These are phyloP conservation scores for Plasmodium vinckei DNA, from an alignment of 169 alveolate species.

Conservation along the genomic window DNA sequence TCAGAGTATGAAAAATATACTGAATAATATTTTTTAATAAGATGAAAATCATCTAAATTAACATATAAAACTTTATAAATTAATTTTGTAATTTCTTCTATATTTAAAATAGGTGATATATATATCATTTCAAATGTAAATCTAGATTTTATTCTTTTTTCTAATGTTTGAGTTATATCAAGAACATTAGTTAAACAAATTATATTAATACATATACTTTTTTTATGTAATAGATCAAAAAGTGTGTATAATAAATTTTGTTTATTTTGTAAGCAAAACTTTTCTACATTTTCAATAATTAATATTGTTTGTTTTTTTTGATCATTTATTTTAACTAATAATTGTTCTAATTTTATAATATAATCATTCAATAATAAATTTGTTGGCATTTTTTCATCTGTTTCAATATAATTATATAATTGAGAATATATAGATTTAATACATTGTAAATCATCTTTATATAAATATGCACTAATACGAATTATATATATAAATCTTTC, in stretches of 20 bases:
- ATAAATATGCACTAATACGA: constrained; percentile 79
- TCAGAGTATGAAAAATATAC: constrained; percentile 56
- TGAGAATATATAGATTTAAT: constrained; percentile 66
- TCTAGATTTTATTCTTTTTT: constrained; percentile 84
- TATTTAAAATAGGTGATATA: constrained; percentile 60
- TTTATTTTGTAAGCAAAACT: constrained; percentile 75
- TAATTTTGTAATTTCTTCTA: constrained; percentile 54
- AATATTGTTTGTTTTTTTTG: constrained; percentile 74
- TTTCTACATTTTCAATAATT: constrained; percentile 83
- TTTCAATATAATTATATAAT: constrained; percentile 66
- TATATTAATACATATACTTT: constrained; percentile 74
- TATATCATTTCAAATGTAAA: constrained; percentile 82
- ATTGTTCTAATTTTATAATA: constrained; percentile 63
- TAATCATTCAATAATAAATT: constrained; percentile 70
- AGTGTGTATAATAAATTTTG: constrained; percentile 82
- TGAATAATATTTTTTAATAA: constrained; percentile 63
- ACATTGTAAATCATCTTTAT: constrained; percentile 81
- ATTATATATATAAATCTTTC: constrained; percentile 67
- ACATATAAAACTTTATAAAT: constrained; percentile 67
- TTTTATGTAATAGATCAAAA: constrained; percentile 77
- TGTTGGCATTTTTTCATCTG: constrained; percentile 41
- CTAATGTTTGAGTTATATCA: constrained; percentile 80
- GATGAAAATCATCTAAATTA: constrained; percentile 66
- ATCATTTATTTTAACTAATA: constrained; percentile 71
- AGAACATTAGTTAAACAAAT: constrained; percentile 81